phyloP scores from a whole-genome alignment of 371 early-diverging fungal genomes.

The Gilbertella persicaria region DNA sequence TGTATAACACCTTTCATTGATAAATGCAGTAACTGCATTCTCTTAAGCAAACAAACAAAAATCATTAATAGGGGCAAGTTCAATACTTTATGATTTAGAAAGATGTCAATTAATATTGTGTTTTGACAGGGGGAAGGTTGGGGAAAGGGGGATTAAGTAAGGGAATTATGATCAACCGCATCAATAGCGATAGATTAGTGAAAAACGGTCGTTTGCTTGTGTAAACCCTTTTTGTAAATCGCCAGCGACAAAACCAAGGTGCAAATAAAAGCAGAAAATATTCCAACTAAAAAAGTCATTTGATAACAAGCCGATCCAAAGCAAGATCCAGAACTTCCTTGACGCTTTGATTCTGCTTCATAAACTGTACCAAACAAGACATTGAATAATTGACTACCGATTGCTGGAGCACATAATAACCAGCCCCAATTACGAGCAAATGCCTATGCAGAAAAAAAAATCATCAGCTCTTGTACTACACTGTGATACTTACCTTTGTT shows the following conservation, averaged over 20 bases:
- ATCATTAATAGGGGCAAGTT: too few relatives aligned
- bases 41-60: too few relatives aligned
- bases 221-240: slow-evolving; percentile 33
- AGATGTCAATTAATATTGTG: too few relatives aligned
- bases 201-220: slow-evolving; percentile 3
- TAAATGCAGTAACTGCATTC: too few relatives aligned
- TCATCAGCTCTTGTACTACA: slow-evolving; percentile 15
- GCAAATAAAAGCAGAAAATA: slow-evolving; percentile 20
- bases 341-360: slow-evolving; percentile 31
- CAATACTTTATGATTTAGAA: too few relatives aligned
- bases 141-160: too few relatives aligned
- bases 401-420: slow-evolving; percentile 47
- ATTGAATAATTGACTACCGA: slow-evolving; percentile 48
- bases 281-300: slow-evolving; percentile 31
- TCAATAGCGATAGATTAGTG: too few relatives aligned
- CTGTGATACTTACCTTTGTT: slow-evolving; percentile 25
- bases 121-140: too few relatives aligned
- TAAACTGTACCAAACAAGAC: slow-evolving; percentile 44
- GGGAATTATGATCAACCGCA: too few relatives aligned
- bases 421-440: slow-evolving; percentile 55
- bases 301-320: slow-evolving; percentile 36
- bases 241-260: slow-evolving; percentile 27
- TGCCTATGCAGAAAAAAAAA: slow-evolving; percentile 18
- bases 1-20: too few relatives aligned
- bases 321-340: slow-evolving; percentile 26